A percentile compares a stretch with the other conserved stretches of the same genome.
phyloP scores from a whole-genome alignment of 2,329 filamentous ascomycete genomes.

The Emmonsia crescens region DNA sequence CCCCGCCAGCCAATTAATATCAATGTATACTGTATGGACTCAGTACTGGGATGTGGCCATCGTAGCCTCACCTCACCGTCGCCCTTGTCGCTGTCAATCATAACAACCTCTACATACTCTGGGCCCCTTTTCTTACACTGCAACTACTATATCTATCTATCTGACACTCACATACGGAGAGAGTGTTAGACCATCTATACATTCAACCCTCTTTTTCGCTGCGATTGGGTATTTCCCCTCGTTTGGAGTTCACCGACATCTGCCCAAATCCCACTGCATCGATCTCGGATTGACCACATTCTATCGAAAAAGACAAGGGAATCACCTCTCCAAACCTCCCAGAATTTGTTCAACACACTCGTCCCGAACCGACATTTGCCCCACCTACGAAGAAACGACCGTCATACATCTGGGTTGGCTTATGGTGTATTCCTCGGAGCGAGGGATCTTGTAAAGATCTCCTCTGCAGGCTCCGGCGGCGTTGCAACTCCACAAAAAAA shows the following conservation, averaged over 20 bases:
- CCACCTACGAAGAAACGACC: not conserved
- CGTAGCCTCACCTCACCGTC: not conserved
- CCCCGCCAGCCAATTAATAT: constrained; percentile 10
- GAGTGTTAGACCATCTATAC: not conserved
- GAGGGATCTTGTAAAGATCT: constrained; percentile 36
- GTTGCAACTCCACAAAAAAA: not conserved
- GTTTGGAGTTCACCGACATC: not conserved
- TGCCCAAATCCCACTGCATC: not conserved
- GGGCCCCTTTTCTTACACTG: too few relatives aligned
- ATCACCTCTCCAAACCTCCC: not conserved
- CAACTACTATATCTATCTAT: not conserved
- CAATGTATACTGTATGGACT: too few relatives aligned
- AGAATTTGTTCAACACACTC: not conserved
- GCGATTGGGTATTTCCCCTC: not conserved
- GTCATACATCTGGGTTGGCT: constrained; percentile 15
- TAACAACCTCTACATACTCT: not conserved
- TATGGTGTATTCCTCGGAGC: constrained; percentile 35
- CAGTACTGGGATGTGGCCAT: not conserved
- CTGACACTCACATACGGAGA: too few relatives aligned
- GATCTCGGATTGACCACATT: not conserved
- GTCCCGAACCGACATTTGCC: not conserved
- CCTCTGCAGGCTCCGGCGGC: constrained; percentile 25
- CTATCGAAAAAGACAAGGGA: not conserved
- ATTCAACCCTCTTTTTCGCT: not conserved
- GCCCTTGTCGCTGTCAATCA: not conserved